A percentile compares a stretch with the other conserved stretches of the same genome.
Evolutionary conservation across 2,329 filamentous ascomycete genomes (phyloP).

Genomic region (Madurella fahalii): DNA sequence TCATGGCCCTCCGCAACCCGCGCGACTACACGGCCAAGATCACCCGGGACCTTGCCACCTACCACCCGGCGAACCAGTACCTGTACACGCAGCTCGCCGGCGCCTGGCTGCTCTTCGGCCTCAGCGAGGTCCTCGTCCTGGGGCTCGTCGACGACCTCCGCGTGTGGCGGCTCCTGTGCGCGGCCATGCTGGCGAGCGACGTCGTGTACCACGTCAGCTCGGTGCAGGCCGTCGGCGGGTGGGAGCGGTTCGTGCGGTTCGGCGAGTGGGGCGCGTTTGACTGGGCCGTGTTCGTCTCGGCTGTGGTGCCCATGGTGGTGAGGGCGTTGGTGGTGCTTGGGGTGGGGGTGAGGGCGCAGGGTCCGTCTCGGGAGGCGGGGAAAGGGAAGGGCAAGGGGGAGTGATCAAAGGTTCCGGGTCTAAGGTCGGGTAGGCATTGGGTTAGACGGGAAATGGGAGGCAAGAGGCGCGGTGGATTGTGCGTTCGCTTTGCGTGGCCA

Average conservation of each 20-base stretch:
- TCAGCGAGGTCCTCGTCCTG: conserved; percentile 36
- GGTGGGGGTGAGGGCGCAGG: conserved; percentile 22
- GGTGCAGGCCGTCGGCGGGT: conserved; percentile 35
- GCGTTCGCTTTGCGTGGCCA: too few relatives aligned
- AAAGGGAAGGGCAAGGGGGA: neutral
- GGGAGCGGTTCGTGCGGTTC: conserved; percentile 26
- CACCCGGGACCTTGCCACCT: conserved; percentile 26
- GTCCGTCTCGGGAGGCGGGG: neutral
- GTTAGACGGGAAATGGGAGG: too few relatives aligned
- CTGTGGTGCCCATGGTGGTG: conserved; percentile 28
- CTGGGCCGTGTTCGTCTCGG: conserved; percentile 26
- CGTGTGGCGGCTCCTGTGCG: conserved; percentile 35
- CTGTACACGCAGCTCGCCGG: conserved; percentile 32
- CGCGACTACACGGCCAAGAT: conserved; percentile 29
- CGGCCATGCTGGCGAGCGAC: conserved; percentile 37
- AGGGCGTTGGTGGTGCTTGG: conserved; percentile 31
- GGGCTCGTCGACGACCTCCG: conserved; percentile 31
- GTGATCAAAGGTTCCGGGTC: neutral
- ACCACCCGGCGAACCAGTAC: conserved; percentile 25
- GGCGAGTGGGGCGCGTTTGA: conserved; percentile 31
- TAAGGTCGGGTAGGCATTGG: neutral
- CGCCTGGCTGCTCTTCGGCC: conserved; percentile 36
- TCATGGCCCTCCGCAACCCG: conserved; percentile 30
- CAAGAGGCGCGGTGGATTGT: too few relatives aligned
- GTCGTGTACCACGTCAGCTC: conserved; percentile 28